These are phyloP conservation scores for Lactifluus subvellereus DNA, from an alignment of 768 basidiomycete species.

Conservation along the genomic window DNA sequence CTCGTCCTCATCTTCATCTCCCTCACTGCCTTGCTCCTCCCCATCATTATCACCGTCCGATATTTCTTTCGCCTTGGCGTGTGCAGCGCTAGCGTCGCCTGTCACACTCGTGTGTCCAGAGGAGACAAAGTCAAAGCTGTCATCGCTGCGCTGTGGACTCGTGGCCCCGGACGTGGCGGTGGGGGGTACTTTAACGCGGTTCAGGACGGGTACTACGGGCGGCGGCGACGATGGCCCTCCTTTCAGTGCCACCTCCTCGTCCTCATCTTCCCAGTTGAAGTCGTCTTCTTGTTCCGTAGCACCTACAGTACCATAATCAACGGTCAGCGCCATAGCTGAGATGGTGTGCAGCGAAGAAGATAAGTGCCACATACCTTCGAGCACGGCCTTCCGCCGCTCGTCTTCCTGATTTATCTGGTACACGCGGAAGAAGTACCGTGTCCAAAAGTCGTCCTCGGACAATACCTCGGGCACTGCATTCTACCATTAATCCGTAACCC, in stretches of 20 bases:
- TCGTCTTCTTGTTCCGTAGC: conserved; percentile 72
- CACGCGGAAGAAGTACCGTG: conserved; percentile 83
- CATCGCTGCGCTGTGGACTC: conserved; percentile 33
- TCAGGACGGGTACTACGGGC: not conserved
- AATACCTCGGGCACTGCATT: conserved; percentile 62
- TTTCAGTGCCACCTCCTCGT: conserved; percentile 49
- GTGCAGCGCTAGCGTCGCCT: conserved; percentile 2
- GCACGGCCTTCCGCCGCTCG: conserved; percentile 66
- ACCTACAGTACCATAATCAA: conserved; percentile 33
- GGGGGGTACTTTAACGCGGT: conserved; percentile 11
- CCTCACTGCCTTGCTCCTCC: conserved; percentile 5
- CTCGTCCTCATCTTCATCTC: conserved; percentile 16
- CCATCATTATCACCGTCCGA: conserved; percentile 16
- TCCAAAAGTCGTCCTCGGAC: conserved; percentile 70
- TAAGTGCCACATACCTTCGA: conserved; percentile 49
- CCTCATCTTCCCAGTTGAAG: conserved; percentile 89
- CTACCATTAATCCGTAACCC: not conserved
- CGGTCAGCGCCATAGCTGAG: not conserved
- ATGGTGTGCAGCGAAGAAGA: not conserved
- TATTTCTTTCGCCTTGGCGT: not conserved
- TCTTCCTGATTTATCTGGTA: conserved; percentile 78
- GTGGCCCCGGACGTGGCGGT: conserved; percentile 23
- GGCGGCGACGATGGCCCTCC: not conserved
- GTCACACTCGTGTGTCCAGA: conserved; percentile 29
- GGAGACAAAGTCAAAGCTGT: conserved; percentile 36